Conservation (phyloP, 1,284 basidiomycete genomes). For the Ustilago cynodontis region DNA sequence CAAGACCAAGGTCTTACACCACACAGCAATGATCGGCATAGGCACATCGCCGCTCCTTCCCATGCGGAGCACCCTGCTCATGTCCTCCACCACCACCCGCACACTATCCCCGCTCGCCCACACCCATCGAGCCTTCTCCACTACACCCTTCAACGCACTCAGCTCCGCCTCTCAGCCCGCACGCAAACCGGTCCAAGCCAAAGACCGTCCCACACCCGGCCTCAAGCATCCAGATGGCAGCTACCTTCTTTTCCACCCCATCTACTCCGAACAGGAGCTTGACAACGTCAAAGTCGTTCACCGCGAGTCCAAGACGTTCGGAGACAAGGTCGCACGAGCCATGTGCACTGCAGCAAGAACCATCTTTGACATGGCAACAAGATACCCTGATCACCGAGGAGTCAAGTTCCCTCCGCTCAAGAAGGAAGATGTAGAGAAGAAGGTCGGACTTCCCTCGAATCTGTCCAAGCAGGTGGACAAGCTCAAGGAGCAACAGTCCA, state of each 20-base stretch:
- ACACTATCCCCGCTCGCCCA: not conserved
- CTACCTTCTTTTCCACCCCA: slow-evolving; percentile 55
- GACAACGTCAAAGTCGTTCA: slow-evolving; percentile 83
- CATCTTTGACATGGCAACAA: slow-evolving; percentile 59
- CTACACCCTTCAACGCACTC: not conserved
- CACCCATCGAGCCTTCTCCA: slow-evolving; percentile 1
- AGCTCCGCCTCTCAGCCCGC: slow-evolving; percentile 7
- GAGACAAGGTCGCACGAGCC: slow-evolving; percentile 79
- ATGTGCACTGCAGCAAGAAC: slow-evolving; percentile 42
- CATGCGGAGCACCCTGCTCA: not conserved
- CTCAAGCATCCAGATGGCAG: slow-evolving; percentile 38
- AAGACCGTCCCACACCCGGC: slow-evolving; percentile 22
- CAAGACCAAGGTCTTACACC: not conserved
- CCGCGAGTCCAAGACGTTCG: slow-evolving; percentile 76
- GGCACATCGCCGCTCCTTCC: not conserved
- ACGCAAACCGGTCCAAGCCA: slow-evolving; percentile 30
- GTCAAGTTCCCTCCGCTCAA: slow-evolving; percentile 52
- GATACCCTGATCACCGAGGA: slow-evolving; percentile 54
- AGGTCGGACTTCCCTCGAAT: slow-evolving; percentile 42
- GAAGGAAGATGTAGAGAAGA: slow-evolving; percentile 32
- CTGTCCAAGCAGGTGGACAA: slow-evolving; percentile 28
- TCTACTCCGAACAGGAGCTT: slow-evolving; percentile 74
- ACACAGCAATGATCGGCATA: not conserved
- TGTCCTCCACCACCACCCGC: not conserved
- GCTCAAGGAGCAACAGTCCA: slow-evolving; percentile 17